phyloP scores from a whole-genome alignment of 2,329 filamentous ascomycete genomes.

The Balansia obtecta region DNA sequence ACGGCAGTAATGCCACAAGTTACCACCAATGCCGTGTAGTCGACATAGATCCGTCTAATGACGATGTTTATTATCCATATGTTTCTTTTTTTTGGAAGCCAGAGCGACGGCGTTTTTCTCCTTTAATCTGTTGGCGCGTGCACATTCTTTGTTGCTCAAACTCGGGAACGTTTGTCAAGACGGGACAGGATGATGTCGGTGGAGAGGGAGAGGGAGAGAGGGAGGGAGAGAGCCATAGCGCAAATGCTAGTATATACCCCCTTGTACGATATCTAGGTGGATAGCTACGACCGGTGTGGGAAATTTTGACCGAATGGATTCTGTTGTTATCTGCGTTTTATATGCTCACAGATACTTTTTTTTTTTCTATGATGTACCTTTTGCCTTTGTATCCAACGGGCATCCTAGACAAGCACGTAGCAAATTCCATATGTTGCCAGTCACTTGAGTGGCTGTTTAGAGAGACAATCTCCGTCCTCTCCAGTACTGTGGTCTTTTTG shows the following conservation, averaged over 20 bases:
- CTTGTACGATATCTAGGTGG: neutral
- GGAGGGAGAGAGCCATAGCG: neutral
- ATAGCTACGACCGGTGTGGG: neutral
- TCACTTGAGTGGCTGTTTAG: too few relatives aligned
- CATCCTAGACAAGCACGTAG: too few relatives aligned
- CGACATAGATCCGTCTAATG: too few relatives aligned
- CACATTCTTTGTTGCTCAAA: neutral
- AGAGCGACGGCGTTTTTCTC: neutral
- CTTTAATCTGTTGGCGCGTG: neutral
- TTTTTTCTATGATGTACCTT: too few relatives aligned
- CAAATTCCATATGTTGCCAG: too few relatives aligned
- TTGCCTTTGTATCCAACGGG: too few relatives aligned
- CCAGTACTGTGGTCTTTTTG: too few relatives aligned
- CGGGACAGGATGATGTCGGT: neutral
- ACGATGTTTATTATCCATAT: neutral
- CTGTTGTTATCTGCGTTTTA: too few relatives aligned
- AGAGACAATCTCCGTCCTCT: too few relatives aligned
- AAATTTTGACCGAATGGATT: too few relatives aligned
- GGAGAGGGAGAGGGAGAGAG: neutral
- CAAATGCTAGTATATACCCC: conserved; percentile 1
- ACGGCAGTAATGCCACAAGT: conserved; percentile 13
- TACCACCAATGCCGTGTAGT: conserved; percentile 14
- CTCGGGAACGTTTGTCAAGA: neutral
- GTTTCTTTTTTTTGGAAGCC: neutral
- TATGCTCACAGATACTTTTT: too few relatives aligned